Percentiles rank a stretch among this genome's conserved stretches.
phyloP scores from a whole-genome alignment of 768 basidiomycete species.

The Amanita pseudoporphyria region DNA sequence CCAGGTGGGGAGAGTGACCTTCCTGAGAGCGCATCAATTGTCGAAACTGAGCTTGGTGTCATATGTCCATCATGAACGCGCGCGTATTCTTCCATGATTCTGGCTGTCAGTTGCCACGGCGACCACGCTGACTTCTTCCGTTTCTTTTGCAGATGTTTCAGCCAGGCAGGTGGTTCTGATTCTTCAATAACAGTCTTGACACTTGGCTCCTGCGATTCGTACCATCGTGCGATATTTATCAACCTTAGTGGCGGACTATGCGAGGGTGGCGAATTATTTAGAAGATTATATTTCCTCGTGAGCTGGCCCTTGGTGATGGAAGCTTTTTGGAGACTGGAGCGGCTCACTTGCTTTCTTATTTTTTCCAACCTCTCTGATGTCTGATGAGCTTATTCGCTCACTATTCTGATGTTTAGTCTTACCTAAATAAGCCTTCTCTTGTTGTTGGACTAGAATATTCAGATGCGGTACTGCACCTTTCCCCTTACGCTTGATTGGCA shows the following conservation, averaged over 20 bases:
- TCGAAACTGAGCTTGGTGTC: conserved; percentile 12
- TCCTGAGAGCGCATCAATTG: conserved; percentile 14
- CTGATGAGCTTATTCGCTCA: neutral
- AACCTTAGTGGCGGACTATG: conserved; percentile 30
- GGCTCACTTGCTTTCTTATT: conserved; percentile 39
- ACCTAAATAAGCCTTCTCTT: conserved; percentile 53
- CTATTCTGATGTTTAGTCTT: conserved; percentile 7
- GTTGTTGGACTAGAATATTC: conserved; percentile 43
- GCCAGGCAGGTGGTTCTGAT: conserved; percentile 66
- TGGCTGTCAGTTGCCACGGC: conserved; percentile 58
- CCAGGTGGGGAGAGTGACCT: conserved; percentile 11
- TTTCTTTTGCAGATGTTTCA: conserved; percentile 50
- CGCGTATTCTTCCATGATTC: conserved; percentile 59
- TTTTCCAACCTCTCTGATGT: conserved; percentile 40
- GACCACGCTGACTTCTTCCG: conserved; percentile 27
- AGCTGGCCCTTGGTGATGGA: conserved; percentile 57
- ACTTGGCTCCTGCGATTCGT: conserved; percentile 36
- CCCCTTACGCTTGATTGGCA: conserved; percentile 51
- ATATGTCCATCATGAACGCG: conserved; percentile 25
- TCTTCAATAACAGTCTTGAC: conserved; percentile 46
- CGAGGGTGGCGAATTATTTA: conserved; percentile 30
- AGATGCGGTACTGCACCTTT: conserved; percentile 38
- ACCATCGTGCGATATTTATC: conserved; percentile 50
- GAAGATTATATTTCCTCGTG: conserved; percentile 49
- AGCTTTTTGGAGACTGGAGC: conserved; percentile 54